Percentiles rank a stretch among this genome's conserved stretches.
phyloP scores from a whole-genome alignment of 129 eudicot species.

The Ambrosia trifida region DNA sequence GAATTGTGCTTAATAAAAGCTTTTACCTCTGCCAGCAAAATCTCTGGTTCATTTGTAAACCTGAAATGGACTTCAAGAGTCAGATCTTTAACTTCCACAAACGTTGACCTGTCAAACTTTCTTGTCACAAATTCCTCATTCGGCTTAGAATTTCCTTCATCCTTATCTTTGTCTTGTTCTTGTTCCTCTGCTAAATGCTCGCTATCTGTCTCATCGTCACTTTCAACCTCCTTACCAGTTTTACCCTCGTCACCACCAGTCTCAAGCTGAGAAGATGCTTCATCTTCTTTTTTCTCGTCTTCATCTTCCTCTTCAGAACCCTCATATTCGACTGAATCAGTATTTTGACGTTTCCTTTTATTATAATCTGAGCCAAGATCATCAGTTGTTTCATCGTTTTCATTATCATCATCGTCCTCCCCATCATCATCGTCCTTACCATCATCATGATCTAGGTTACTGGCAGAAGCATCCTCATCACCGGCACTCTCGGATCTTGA shows the following conservation, averaged over 20 bases:
- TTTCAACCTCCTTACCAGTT: conserved; percentile 26
- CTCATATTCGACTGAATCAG: conserved; percentile 87
- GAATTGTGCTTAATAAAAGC: neutral
- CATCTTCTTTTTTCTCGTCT: conserved; percentile 44
- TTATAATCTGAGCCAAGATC: conserved; percentile 64
- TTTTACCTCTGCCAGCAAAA: conserved; percentile 77
- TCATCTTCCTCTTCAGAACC: conserved; percentile 42
- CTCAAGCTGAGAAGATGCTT: conserved; percentile 34
- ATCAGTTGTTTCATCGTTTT: conserved; percentile 51
- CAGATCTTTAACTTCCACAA: conserved; percentile 47
- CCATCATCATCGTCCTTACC: conserved; percentile 24
- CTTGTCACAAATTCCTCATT: conserved; percentile 26
- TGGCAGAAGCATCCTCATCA: conserved; percentile 32
- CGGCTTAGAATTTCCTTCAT: conserved; percentile 27
- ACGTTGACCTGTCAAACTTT: conserved; percentile 44
- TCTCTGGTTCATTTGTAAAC: conserved; percentile 71
- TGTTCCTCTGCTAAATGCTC: conserved; percentile 32
- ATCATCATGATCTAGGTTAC: conserved; percentile 16
- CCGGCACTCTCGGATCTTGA: conserved; percentile 36
- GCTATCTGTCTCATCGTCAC: conserved; percentile 40
- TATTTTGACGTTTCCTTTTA: conserved; percentile 61
- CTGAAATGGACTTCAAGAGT: conserved; percentile 59
- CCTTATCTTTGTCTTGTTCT: conserved; percentile 29
- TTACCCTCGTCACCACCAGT: conserved; percentile 29
- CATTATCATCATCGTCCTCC: conserved; percentile 45